phyloP scores from a whole-genome alignment of 257 asterid species.

The Nemophila menziesii region DNA sequence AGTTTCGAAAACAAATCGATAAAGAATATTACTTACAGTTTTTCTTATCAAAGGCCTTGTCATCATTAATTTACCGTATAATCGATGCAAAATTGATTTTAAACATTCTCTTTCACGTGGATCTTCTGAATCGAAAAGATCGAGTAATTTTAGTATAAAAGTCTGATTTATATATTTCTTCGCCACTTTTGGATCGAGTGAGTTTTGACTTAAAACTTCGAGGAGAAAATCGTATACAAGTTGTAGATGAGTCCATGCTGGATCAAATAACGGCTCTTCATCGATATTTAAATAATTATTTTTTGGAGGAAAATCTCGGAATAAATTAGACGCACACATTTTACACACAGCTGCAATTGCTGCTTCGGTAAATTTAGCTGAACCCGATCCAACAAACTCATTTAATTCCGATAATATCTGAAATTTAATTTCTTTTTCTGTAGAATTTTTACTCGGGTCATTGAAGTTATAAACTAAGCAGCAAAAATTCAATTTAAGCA shows the following conservation, averaged over 20 bases:
- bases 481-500: constrained; percentile 34
- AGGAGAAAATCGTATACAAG: constrained; percentile 34
- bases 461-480: constrained; percentile 30
- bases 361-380: constrained; percentile 27
- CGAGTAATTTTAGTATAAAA: constrained; percentile 25
- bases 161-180: constrained; percentile 28
- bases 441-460: constrained; percentile 20
- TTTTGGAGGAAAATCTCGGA: constrained; percentile 36
- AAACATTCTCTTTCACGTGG: constrained; percentile 38
- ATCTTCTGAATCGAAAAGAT: constrained; percentile 33
- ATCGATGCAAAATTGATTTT: constrained; percentile 34
- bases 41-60: constrained; percentile 35
- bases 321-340: constrained; percentile 29
- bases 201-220: constrained; percentile 17
- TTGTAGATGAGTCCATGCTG: constrained; percentile 42
- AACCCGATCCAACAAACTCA: constrained; percentile 33
- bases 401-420: constrained; percentile 29
- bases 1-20: constrained; percentile 30
- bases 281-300: constrained; percentile 17
- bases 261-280: constrained; percentile 36
- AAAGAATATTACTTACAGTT: constrained; percentile 30
- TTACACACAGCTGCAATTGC: constrained; percentile 33
- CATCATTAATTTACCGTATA: constrained; percentile 40
- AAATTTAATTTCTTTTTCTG: constrained; percentile 32
- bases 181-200: constrained; percentile 29